Evolutionary conservation across 78 protist genomes (phyloP), one percentile per base, ranked within the genome.

Genomic region (Dictyostelium intermedium): DNA sequence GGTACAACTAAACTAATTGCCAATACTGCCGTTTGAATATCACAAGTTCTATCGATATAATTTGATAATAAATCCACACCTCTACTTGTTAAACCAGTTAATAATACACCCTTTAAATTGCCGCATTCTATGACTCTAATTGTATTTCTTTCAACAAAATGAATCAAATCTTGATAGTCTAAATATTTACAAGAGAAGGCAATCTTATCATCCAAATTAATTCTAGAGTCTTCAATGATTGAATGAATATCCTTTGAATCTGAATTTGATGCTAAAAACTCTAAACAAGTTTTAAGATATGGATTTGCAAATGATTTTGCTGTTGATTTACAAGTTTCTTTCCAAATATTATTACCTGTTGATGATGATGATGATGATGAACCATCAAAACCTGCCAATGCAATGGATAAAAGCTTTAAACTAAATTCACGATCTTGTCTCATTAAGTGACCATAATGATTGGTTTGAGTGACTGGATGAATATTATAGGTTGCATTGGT

Each of bases 21-120:
- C 2, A 96, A 78, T 1, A 66, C 69, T 1, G 95, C 98, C 0
- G 98, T 93, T 84, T 98, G 99, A 43, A 96, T 89, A 50, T 98
- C 99, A n/a, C 93, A 77, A 3, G 97, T 97, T 20, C 85, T 79
- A 69, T 98, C 97, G 37, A 97, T 79, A 85, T 97, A 98, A 61
- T 63, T 63, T 47, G 86, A 91, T 27, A 98, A 14, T 16, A 97
- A 82, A 78, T 85, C 96, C 3, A 91, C 74, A 56, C 91, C 95
- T 25, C 69, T 77, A 11, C 27, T 74, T 11, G 84, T 50, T 37
- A 95, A 76, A n/a, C 98, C 98, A 2, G 98, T 96, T 27, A 97
- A 81, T n/a, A 96, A 11, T 16, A 97, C 56, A 56, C 97, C 98
- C 27, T 14, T 20, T 20, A 93, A 84, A 34, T 81, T 83, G 16